Percentiles rank a stretch among this genome's conserved stretches.
phyloP scores from a whole-genome alignment of 768 basidiomycete species.

The Boletus rubroflammeus region DNA sequence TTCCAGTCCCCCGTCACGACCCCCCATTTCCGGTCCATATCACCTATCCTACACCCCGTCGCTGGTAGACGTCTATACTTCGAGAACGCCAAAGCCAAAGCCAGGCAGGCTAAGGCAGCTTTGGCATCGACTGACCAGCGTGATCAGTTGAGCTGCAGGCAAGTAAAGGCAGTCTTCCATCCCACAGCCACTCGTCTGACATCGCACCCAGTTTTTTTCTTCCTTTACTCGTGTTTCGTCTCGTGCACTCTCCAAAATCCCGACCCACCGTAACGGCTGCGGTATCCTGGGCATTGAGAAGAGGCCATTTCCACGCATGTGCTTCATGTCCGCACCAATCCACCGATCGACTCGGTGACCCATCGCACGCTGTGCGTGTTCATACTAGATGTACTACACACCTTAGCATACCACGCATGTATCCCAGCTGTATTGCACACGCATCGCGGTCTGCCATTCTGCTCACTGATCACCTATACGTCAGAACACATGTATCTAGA shows the following conservation, averaged over 20 bases:
- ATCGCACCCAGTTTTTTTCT: neutral
- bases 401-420: conserved; percentile 18
- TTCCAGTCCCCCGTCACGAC: conserved; percentile 19
- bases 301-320: conserved; percentile 1
- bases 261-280: neutral
- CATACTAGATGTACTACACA: conserved; percentile 11
- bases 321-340: conserved; percentile 13
- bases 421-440: conserved; percentile 14
- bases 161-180: neutral
- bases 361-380: conserved; percentile 25
- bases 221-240: neutral
- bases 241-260: neutral
- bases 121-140: conserved; percentile 24
- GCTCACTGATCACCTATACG: conserved; percentile 10
- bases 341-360: conserved; percentile 20
- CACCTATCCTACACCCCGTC: conserved; percentile 29
- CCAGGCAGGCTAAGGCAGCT: conserved; percentile 27
- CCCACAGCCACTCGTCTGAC: neutral
- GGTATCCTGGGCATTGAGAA: neutral
- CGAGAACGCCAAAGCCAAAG: conserved; percentile 14
- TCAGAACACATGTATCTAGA: conserved; percentile 13
- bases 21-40: conserved; percentile 33
- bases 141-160: conserved; percentile 17
- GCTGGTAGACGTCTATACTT: conserved; percentile 27
- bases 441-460: conserved; percentile 5